Evolutionary conservation across 2,329 filamentous ascomycete genomes (phyloP).

Genomic region (Pestalotiopsis fici): DNA sequence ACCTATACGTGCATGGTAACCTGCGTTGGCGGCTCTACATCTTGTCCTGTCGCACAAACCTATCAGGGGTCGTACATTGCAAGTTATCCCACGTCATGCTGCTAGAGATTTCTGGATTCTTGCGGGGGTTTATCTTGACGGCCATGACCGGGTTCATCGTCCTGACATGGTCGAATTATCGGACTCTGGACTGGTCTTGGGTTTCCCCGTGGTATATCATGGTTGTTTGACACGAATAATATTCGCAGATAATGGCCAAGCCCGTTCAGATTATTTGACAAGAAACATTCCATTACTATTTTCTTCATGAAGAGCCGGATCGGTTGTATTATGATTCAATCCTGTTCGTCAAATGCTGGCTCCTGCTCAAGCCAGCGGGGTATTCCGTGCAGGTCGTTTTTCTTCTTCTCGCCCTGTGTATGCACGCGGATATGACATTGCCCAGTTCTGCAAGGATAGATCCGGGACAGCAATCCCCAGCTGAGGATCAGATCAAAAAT

Average conservation of each 20-base stretch:
- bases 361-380: constrained; percentile 1
- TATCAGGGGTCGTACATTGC: too few relatives aligned
- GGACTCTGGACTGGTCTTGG: too few relatives aligned
- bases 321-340: neutral
- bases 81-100: too few relatives aligned
- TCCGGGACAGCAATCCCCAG: neutral
- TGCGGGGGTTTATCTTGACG: too few relatives aligned
- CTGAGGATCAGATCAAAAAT: neutral
- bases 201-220: too few relatives aligned
- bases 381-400: neutral
- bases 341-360: neutral
- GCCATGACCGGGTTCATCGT: too few relatives aligned
- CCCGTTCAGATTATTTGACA: neutral
- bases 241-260: neutral
- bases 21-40: too few relatives aligned
- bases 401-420: neutral
- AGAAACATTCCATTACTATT: neutral
- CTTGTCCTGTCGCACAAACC: too few relatives aligned
- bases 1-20: too few relatives aligned
- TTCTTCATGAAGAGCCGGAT: neutral
- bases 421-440: neutral
- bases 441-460: neutral
- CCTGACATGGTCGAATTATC: too few relatives aligned
- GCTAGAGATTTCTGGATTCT: too few relatives aligned
- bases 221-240: too few relatives aligned